phyloP scores from a whole-genome alignment of 1,284 basidiomycete species.

The Mycena sp. region DNA sequence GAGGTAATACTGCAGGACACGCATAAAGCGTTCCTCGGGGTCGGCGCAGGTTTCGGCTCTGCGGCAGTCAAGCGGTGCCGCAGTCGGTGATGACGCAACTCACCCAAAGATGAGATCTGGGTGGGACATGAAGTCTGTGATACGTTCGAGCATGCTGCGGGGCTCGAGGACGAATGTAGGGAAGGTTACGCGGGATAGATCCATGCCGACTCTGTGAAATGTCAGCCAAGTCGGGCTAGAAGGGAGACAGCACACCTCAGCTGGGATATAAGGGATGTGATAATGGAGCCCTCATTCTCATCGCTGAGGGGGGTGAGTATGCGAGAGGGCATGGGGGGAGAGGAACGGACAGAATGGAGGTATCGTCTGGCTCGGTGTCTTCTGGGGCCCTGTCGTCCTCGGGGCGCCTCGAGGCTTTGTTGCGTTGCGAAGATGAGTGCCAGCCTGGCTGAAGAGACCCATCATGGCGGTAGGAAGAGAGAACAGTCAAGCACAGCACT shows the following conservation, averaged over 20 bases:
- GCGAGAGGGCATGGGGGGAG: conserved; percentile 35
- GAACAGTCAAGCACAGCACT: conserved; percentile 31
- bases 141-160: conserved; percentile 92
- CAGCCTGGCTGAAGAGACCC: conserved; percentile 79
- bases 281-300: conserved; percentile 85
- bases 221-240: neutral
- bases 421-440: conserved; percentile 60
- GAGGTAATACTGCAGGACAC: conserved; percentile 94
- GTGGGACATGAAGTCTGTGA: conserved; percentile 99
- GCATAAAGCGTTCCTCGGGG: conserved; percentile 91
- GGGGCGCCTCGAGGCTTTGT: conserved; percentile 62
- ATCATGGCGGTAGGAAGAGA: conserved; percentile 61
- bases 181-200: conserved; percentile 92
- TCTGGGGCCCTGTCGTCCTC: conserved; percentile 78
- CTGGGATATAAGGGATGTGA: conserved; percentile 84
- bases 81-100: conserved; percentile 42
- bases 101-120: conserved; percentile 97
- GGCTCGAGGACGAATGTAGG: conserved; percentile 96
- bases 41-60: conserved; percentile 82
- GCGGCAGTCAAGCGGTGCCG: conserved; percentile 18
- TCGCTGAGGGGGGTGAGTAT: conserved; percentile 55
- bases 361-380: conserved; percentile 85
- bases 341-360: conserved; percentile 80
- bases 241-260: conserved; percentile 64
- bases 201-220: conserved; percentile 87